phyloP scores from a whole-genome alignment of 345 rosid species.

The Brassica nigra region DNA sequence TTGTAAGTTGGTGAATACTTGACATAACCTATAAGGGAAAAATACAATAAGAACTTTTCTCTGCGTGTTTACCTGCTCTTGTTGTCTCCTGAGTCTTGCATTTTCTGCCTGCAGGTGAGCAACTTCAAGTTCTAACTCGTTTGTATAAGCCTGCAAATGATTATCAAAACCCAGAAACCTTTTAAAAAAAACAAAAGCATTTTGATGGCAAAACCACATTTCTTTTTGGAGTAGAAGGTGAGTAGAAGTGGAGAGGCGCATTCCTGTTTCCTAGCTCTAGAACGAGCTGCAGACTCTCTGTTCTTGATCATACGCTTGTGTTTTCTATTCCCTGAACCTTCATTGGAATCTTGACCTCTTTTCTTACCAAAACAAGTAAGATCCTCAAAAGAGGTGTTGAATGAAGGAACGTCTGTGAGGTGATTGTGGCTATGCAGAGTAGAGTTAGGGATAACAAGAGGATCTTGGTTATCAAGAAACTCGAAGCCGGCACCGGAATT shows the following conservation, averaged over 20 bases:
- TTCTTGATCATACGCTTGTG: slow-evolving; percentile 79
- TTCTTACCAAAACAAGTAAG: slow-evolving; percentile 47
- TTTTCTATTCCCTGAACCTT: slow-evolving; percentile 48
- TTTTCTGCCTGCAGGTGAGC: slow-evolving; percentile 60
- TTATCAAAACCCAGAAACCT: neutral
- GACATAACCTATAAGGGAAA: neutral
- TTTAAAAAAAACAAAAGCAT: slow-evolving; percentile 5
- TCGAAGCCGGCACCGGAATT: slow-evolving; percentile 58
- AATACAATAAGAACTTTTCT: neutral
- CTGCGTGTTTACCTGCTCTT: slow-evolving; percentile 55
- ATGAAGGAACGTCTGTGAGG: slow-evolving; percentile 40
- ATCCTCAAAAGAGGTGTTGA: slow-evolving; percentile 41
- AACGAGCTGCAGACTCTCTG: slow-evolving; percentile 87
- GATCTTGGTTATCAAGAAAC: slow-evolving; percentile 48
- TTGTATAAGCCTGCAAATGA: slow-evolving; percentile 67
- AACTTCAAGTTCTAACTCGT: slow-evolving; percentile 61
- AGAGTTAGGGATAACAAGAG: slow-evolving; percentile 32
- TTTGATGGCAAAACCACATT: slow-evolving; percentile 2
- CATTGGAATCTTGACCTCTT: slow-evolving; percentile 53
- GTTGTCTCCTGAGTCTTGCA: slow-evolving; percentile 61
- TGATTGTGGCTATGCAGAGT: slow-evolving; percentile 33
- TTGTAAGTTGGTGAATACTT: neutral
- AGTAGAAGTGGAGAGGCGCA: slow-evolving; percentile 13
- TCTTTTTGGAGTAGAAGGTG: slow-evolving; percentile 6
- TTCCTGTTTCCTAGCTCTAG: slow-evolving; percentile 86